A percentile compares a stretch with the other conserved stretches of the same genome.
phyloP scores from a whole-genome alignment of 768 basidiomycete species.

The Cystofilobasidium macerans region DNA sequence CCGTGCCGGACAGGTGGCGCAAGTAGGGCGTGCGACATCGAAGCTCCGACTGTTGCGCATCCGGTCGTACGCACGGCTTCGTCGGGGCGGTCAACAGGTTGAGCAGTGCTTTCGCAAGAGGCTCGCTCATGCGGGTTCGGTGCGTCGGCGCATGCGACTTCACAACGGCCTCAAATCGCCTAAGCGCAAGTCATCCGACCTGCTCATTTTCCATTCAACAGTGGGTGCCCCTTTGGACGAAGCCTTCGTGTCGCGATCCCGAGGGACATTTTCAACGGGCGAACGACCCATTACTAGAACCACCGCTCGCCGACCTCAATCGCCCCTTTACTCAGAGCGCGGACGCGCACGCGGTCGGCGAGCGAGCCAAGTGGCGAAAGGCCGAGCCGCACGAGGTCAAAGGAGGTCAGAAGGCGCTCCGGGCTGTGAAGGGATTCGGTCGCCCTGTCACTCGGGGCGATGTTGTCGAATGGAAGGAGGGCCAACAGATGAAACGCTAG shows the following conservation, averaged over 20 bases:
- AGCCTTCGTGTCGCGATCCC: too few relatives aligned
- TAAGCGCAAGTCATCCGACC: neutral
- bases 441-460: neutral
- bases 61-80: too few relatives aligned
- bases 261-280: too few relatives aligned
- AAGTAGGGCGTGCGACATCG: neutral
- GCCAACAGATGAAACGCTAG: neutral
- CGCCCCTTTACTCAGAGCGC: neutral
- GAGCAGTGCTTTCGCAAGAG: too few relatives aligned
- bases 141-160: too few relatives aligned
- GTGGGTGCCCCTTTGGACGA: too few relatives aligned
- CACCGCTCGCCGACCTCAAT: neutral
- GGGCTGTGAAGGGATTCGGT: neutral
- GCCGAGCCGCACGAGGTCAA: neutral
- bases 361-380: neutral
- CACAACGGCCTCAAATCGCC: too few relatives aligned
- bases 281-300: too few relatives aligned
- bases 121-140: too few relatives aligned
- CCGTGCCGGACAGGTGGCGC: conserved; percentile 25
- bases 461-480: neutral
- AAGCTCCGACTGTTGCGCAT: neutral
- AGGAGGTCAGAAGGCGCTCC: neutral
- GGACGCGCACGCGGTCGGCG: neutral
- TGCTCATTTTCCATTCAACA: too few relatives aligned
- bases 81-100: too few relatives aligned